Evolutionary conservation across 441 rosid species (phyloP).

Genomic region (Erodium texanum): DNA sequence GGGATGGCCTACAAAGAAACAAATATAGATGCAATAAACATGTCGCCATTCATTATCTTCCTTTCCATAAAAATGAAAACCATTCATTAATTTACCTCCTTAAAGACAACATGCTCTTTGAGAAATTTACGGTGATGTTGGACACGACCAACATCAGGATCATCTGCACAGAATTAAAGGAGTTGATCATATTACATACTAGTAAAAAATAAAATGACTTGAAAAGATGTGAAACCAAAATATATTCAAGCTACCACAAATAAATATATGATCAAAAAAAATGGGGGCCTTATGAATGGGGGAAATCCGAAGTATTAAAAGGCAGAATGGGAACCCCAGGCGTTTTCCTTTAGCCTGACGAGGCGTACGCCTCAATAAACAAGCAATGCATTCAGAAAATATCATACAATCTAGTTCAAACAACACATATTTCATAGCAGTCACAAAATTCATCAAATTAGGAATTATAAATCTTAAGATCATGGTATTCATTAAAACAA

Average conservation of each 20-base stretch:
- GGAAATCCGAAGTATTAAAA: neutral
- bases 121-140: constrained; percentile 71
- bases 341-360: too few relatives aligned
- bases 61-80: constrained; percentile 9
- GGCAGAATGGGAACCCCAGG: too few relatives aligned
- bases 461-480: too few relatives aligned
- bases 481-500: too few relatives aligned
- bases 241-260: neutral
- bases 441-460: too few relatives aligned
- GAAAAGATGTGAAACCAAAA: neutral
- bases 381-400: too few relatives aligned
- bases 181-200: neutral
- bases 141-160: constrained; percentile 65
- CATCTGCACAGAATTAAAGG: constrained; percentile 46
- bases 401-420: too few relatives aligned
- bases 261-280: neutral
- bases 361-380: too few relatives aligned
- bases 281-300: neutral
- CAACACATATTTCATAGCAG: too few relatives aligned
- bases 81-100: neutral
- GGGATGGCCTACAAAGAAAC: constrained; percentile 63
- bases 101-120: constrained; percentile 70
- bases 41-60: neutral
- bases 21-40: constrained; percentile 16
- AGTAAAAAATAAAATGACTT: neutral